These are phyloP conservation scores for Draba incana DNA, from an alignment of 345 rosid species.

Conservation along the genomic window DNA sequence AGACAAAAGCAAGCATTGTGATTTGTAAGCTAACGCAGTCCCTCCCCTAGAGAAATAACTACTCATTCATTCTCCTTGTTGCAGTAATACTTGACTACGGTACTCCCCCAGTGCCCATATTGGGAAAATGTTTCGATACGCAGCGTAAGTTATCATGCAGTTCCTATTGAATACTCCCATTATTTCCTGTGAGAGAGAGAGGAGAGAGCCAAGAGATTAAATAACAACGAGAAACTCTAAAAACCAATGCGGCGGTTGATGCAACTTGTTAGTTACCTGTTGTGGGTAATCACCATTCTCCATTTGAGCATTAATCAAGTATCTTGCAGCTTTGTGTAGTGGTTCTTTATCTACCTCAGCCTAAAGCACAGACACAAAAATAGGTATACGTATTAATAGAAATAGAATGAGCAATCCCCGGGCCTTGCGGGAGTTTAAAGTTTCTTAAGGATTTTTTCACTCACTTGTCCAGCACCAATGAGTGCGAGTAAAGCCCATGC, in stretches of 20 bases:
- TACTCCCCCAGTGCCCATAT: slow-evolving; percentile 78
- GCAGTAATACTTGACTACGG: slow-evolving; percentile 49
- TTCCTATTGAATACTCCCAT: slow-evolving; percentile 80
- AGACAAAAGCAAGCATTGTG: neutral
- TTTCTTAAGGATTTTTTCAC: slow-evolving; percentile 3
- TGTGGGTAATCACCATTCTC: slow-evolving; percentile 76
- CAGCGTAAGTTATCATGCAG: slow-evolving; percentile 73
- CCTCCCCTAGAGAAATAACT: slow-evolving; percentile 20
- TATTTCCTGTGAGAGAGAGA: slow-evolving; percentile 54
- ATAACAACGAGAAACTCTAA: slow-evolving; percentile 3
- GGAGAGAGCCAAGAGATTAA: neutral
- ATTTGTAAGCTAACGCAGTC: slow-evolving; percentile 8
- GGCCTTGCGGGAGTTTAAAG: neutral
- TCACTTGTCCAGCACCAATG: slow-evolving; percentile 70
- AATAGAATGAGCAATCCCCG: neutral
- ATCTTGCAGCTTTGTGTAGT: slow-evolving; percentile 61
- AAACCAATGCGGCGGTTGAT: slow-evolving; percentile 10
- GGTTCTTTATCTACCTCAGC: slow-evolving; percentile 66
- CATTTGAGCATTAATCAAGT: slow-evolving; percentile 64
- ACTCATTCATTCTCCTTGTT: slow-evolving; percentile 40
- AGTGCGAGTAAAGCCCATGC: slow-evolving; percentile 70
- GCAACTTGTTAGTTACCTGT: slow-evolving; percentile 52
- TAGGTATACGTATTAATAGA: neutral
- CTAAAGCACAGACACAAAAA: slow-evolving; percentile 36
- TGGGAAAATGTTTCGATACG: slow-evolving; percentile 63